These are phyloP conservation scores for Boletus sp. DNA, from an alignment of 768 basidiomycete species.

Conservation along the genomic window DNA sequence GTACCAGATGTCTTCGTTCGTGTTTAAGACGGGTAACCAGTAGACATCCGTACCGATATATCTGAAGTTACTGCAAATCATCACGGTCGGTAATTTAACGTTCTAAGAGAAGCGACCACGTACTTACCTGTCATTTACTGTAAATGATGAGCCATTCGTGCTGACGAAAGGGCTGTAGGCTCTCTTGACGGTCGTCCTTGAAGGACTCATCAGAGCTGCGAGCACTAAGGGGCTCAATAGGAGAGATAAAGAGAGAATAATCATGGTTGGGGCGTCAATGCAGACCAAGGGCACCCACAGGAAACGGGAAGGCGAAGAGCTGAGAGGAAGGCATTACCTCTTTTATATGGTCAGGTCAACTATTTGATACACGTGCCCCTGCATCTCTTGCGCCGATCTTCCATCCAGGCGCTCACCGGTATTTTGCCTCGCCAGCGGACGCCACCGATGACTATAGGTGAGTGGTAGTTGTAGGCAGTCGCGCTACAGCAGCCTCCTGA, in stretches of 20 bases:
- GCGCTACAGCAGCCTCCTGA: neutral
- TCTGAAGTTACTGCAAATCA: conserved; percentile 35
- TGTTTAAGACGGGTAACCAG: conserved; percentile 60
- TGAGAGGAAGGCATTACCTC: neutral
- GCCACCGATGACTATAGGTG: neutral
- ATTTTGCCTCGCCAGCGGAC: conserved; percentile 3
- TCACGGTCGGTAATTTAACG: conserved; percentile 21
- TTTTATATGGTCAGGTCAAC: conserved; percentile 17
- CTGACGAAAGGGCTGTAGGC: conserved; percentile 43
- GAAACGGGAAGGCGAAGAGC: conserved; percentile 1
- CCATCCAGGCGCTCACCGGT: neutral
- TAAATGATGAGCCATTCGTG: conserved; percentile 44
- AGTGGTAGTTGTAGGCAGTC: neutral
- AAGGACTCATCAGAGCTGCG: conserved; percentile 30
- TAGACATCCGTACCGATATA: conserved; percentile 63
- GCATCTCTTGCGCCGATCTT: neutral
- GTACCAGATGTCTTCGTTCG: conserved; percentile 52
- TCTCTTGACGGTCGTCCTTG: conserved; percentile 33
- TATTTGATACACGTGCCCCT: conserved; percentile 15
- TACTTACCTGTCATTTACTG: conserved; percentile 52
- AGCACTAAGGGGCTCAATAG: conserved; percentile 32
- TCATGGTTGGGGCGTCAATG: conserved; percentile 35
- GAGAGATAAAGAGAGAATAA: conserved; percentile 29
- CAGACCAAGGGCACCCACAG: neutral
- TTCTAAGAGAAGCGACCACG: neutral